Percentiles rank a stretch among this genome's conserved stretches.
phyloP scores from a whole-genome alignment of 169 alveolate genomes.

The Condylostoma magnum region DNA sequence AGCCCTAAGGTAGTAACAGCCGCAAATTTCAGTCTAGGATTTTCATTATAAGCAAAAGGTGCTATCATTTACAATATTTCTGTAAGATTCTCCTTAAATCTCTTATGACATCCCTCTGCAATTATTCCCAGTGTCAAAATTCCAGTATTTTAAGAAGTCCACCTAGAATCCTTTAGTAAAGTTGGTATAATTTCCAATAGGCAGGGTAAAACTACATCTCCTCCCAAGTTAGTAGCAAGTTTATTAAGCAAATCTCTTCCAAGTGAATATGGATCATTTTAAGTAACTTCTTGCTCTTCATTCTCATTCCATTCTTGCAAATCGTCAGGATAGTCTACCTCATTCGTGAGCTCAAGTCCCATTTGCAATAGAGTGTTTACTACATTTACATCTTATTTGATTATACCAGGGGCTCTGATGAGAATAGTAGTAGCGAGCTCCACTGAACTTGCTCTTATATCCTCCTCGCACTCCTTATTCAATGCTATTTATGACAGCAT shows the following conservation, averaged over 20 bases:
- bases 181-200: conserved; percentile 10
- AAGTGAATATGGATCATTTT: conserved; percentile 16
- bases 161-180: conserved; percentile 10
- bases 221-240: not conserved
- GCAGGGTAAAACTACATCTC: conserved; percentile 1
- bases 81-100: conserved; percentile 1
- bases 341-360: conserved; percentile 6
- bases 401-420: conserved; percentile 26
- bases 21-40: conserved; percentile 30
- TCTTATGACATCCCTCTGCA: conserved; percentile 29
- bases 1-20: conserved; percentile 2
- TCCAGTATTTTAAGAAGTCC: conserved; percentile 27
- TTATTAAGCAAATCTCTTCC: conserved; percentile 21
- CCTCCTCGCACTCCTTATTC: not conserved
- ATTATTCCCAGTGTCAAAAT: conserved; percentile 9
- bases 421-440: conserved; percentile 6
- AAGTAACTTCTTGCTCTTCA: conserved; percentile 2
- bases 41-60: conserved; percentile 13
- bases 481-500: conserved; percentile 11
- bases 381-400: not conserved
- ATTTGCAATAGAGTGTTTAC: not conserved
- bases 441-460: conserved; percentile 4
- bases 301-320: conserved; percentile 18
- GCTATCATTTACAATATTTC: conserved; percentile 7
- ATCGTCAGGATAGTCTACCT: conserved; percentile 2